phyloP scores from a whole-genome alignment of 1,139 yeast species.

The Wickerhamomyces sp. region DNA sequence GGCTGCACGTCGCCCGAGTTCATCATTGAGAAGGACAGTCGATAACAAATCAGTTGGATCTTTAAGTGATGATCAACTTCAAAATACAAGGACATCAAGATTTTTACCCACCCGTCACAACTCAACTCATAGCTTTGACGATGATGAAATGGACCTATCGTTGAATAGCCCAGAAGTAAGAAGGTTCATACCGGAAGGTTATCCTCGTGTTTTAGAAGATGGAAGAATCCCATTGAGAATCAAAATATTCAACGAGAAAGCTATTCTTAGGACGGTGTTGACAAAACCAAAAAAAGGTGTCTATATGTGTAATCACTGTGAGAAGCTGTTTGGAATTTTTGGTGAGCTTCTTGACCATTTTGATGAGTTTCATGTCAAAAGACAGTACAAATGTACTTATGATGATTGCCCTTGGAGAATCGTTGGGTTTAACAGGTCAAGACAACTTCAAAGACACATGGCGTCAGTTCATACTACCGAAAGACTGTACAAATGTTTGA shows the following conservation, averaged over 20 bases:
- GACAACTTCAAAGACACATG: slow-evolving; percentile 25
- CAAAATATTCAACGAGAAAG: slow-evolving; percentile 19
- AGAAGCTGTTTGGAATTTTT: slow-evolving; percentile 29
- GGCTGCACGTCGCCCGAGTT: no score
- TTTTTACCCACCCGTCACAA: no score
- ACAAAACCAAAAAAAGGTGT: slow-evolving; percentile 33
- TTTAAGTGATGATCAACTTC: no score
- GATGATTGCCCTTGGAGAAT: slow-evolving; percentile 46
- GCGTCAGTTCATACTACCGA: slow-evolving; percentile 18
- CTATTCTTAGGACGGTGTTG: slow-evolving; percentile 15
- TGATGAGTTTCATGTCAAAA: slow-evolving; percentile 29
- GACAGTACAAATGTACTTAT: slow-evolving; percentile 39
- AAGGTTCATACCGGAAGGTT: slow-evolving; percentile 15
- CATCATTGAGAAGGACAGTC: no score
- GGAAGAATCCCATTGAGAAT: slow-evolving; percentile 21
- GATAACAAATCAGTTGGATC: no score
- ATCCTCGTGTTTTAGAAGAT: slow-evolving; percentile 13
- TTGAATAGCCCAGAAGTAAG: background rate
- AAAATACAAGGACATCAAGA: no score
- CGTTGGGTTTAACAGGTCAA: slow-evolving; percentile 42
- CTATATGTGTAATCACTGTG: slow-evolving; percentile 40
- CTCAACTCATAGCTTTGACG: no score
- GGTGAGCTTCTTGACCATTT: slow-evolving; percentile 33
- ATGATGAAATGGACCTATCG: background rate
- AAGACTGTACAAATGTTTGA: slow-evolving; percentile 54